Conservation (phyloP, 352 stramenopile species). For the Globisporangium iwayamae region DNA sequence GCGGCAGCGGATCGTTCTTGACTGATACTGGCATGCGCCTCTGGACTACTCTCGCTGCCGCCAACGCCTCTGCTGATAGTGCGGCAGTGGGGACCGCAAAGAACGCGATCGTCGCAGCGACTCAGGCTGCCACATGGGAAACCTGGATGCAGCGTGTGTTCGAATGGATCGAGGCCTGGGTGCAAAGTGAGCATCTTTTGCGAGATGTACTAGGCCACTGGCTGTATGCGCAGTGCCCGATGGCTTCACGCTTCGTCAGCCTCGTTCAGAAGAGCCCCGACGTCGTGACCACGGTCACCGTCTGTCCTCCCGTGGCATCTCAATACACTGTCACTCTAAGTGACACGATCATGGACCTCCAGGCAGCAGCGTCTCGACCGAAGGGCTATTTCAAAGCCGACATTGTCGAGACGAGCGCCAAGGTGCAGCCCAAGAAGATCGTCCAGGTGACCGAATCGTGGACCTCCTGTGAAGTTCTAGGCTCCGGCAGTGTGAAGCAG, state of each 20-base stretch:
- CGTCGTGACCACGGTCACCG: conserved; percentile 15
- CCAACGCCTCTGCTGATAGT: conserved; percentile 17
- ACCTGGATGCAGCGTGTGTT: conserved; percentile 56
- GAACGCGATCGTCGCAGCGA: conserved; percentile 23
- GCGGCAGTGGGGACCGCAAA: conserved; percentile 16
- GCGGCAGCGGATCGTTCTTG: conserved; percentile 40
- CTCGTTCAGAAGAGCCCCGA: conserved; percentile 17
- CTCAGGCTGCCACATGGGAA: conserved; percentile 30
- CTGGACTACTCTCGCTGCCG: conserved; percentile 34
- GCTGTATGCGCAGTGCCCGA: conserved; percentile 53
- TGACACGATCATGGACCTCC: conserved; percentile 33
- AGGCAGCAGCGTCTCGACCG: conserved; percentile 40
- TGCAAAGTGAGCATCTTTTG: conserved; percentile 41
- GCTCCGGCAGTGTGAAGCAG: conserved; percentile 22
- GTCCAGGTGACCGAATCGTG: conserved; percentile 37
- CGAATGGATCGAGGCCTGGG: conserved; percentile 54
- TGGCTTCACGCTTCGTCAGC: conserved; percentile 18
- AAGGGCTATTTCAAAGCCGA: conserved; percentile 42
- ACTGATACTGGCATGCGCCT: conserved; percentile 29
- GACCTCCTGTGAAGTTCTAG: conserved; percentile 29
- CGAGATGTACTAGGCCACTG: conserved; percentile 67
- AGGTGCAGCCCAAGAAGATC: conserved; percentile 34
- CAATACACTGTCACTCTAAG: conserved; percentile 31
- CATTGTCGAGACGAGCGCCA: conserved; percentile 38
- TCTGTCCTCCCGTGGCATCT: conserved; percentile 20